phyloP scores from a whole-genome alignment of 305 asterid species.

The Ruellia speciosa region DNA sequence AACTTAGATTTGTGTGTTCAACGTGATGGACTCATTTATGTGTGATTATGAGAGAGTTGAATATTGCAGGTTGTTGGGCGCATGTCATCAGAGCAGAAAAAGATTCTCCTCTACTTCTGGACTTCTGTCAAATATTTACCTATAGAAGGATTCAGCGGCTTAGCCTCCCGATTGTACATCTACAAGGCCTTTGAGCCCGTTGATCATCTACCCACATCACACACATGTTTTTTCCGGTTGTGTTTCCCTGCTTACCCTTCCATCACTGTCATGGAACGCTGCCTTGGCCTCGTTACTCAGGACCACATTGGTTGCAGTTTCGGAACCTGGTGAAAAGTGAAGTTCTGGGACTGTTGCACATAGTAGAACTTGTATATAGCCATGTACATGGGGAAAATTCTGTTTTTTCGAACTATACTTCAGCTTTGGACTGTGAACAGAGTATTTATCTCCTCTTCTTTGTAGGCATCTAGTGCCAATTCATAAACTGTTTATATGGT shows the following conservation, averaged over 20 bases:
- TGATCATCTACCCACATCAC: constrained; percentile 78
- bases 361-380: too few relatives aligned
- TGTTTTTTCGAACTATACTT: too few relatives aligned
- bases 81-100: constrained; percentile 71
- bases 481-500: too few relatives aligned
- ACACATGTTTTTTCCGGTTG: constrained; percentile 77
- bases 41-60: constrained; percentile 5
- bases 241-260: constrained; percentile 69
- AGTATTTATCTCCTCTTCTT: too few relatives aligned
- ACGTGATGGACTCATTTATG: background rate
- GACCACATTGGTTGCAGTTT: constrained; percentile 86
- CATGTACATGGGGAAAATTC: too few relatives aligned
- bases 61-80: constrained; percentile 42
- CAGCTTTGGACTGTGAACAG: too few relatives aligned
- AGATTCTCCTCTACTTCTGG: constrained; percentile 80
- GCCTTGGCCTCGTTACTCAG: constrained; percentile 55
- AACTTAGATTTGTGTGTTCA: background rate
- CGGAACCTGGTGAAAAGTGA: constrained; percentile 53
- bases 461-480: too few relatives aligned
- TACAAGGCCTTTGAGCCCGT: constrained; percentile 36
- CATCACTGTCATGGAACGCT: constrained; percentile 35
- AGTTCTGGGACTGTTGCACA: constrained; percentile 13
- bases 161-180: constrained; percentile 59
- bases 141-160: constrained; percentile 66
- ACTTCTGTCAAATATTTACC: constrained; percentile 82